Evolutionary conservation across 176 grass and related monocot species (phyloP), one percentile per base, ranked within the genome.

Genomic region (Canna indica): DNA sequence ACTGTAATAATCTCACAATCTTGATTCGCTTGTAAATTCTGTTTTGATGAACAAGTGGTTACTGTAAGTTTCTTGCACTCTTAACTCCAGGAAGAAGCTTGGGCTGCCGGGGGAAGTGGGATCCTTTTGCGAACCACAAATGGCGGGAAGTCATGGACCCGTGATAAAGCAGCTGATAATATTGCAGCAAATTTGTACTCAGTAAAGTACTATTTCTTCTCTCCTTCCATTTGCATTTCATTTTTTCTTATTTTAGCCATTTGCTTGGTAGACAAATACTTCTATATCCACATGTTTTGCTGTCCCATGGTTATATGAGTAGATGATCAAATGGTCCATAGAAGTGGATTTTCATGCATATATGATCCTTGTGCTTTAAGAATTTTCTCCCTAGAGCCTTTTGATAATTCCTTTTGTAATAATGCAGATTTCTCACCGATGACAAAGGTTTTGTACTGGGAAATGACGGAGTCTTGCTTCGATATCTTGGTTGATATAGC

Each of bases 111-210:
- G 39, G 94, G 89, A 35, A 97, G 86, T 24, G 94, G 89, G 18
- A 75, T 97, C 11, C 41, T 97, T 72, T 72, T 92, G 38, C 89
- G 90, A 75, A 93, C 89, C 29, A 85, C 73, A 44, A 93, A 97
- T 42, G 94, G 89, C 1, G 89, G 89, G 20, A 97, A 90, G 73
- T 84, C 31, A n/a, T 97, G 94, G 94, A 72, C 88, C 63, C 86
- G 94, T 11, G 89, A 99, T 68, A 99, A 92, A 82, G 89, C 94
- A 3, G 89, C 94, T 1, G 94, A 97, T 73, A 90, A 85, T 73
- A 99, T 99, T 47, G 84, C 89, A 7, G 82, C 84, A n/a, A 90
- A 90, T 73, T 90, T 99, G 14, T 99, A 99, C 80, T 87, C 90
- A 1, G 82, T 99, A 63, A 99, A 93, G 94, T 99, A 90, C 81